These are phyloP conservation scores for Saccharomycopsis sp. DNA, from an alignment of 805 yeast genomes.

Conservation along the genomic window DNA sequence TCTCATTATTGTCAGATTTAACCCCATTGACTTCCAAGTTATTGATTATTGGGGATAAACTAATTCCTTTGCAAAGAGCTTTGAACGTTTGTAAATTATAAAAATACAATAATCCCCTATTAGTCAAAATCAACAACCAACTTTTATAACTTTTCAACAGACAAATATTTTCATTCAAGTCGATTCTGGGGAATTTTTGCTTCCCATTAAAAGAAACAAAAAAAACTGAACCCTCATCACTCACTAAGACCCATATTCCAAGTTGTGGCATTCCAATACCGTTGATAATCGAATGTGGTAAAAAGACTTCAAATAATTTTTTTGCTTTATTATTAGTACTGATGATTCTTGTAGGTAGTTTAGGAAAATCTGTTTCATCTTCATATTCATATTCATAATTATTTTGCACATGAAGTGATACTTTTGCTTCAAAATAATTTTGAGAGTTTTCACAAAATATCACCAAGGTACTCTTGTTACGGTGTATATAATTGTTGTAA, in stretches of 20 bases:
- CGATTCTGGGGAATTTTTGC: constrained; percentile 29
- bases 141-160: constrained; percentile 28
- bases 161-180: constrained; percentile 39
- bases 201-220: constrained; percentile 26
- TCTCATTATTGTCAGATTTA: background rate
- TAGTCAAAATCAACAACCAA: constrained; percentile 43
- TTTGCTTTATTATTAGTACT: constrained; percentile 28
- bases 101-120: constrained; percentile 37
- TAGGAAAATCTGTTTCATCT: constrained; percentile 23
- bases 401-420: constrained; percentile 14
- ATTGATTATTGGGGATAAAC: constrained; percentile 46
- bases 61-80: constrained; percentile 31
- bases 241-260: constrained; percentile 35
- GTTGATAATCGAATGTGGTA: constrained; percentile 29
- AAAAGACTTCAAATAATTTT: constrained; percentile 31
- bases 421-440: background rate
- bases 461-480: constrained; percentile 23
- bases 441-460: constrained; percentile 24
- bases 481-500: constrained; percentile 19
- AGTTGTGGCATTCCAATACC: constrained; percentile 37
- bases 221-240: constrained; percentile 30
- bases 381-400: constrained; percentile 24
- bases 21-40: background rate
- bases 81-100: constrained; percentile 36
- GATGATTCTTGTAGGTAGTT: constrained; percentile 26